Base-by-base conservation (phyloP, 2,329 filamentous ascomycete species). In the Fusarium brevicatenulatum region DNA sequence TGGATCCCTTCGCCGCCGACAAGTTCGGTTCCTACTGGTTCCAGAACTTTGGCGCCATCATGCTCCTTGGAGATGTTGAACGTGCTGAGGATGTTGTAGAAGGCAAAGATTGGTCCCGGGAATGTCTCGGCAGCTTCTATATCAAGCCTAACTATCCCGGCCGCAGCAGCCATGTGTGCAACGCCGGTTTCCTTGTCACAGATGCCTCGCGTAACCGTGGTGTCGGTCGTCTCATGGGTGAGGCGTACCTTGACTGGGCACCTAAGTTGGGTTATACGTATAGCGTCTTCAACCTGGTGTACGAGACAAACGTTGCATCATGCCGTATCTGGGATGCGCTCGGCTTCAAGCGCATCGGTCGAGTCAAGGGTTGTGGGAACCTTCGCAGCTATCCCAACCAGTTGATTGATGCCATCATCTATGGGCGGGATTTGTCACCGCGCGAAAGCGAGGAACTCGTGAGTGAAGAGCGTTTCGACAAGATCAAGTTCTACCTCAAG, bases 401-500 rank as follows among this genome's bases (percentile, higher is more conserved):
- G 72, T 86, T 91, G 68, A 89, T 94, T 68, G 92, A 94, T 82
- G 92, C 91, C 78, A 93, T 94, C 81, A 93, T 94, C 70, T 94
- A 92, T 83, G 95, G 95, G 39, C 87, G 90, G 60, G 90, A 91
- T 76, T 84, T 90, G 68, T 84, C 83, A 21, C 80, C 80, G 50
- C 81, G 81, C 66, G 92, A 94, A 77, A 89, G 88, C 77, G 94
- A 96, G 80, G 93, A 96, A 81, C 91, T 93, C 81, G 92, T 95
- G 78, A 95, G 92, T 82, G 95, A 98, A 86, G 95, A 98, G 85
- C 93, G 96, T 76, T 98, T 98, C 86, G 95, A 98, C 86, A 98
- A 98, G 87, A 98, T 98, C 81, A 93, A 95, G 79, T 98, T 93
- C 86, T 98, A 98, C 83, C 91, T 98, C 80, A 97, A 97, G 84